A percentile compares a stretch with the other conserved stretches of the same genome.
Evolutionary conservation across 2,329 filamentous ascomycete species (phyloP).

Genomic region (Dactylellina drechsleri): DNA sequence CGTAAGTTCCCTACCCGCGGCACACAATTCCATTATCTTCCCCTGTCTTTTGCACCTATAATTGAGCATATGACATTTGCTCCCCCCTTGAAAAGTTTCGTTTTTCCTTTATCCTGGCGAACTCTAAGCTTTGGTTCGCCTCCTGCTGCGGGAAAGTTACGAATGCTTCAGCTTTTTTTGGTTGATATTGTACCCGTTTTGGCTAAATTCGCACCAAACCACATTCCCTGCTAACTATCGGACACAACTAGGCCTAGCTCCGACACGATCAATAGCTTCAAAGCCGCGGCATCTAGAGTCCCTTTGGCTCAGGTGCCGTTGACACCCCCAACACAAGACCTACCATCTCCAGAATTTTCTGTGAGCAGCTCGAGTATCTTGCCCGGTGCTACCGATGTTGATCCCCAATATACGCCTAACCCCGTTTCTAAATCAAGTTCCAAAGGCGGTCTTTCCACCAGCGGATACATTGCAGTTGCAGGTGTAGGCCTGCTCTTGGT

Average conservation of each 20-base stretch:
- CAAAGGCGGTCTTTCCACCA: conserved; percentile 35
- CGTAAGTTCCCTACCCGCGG: conserved; percentile 59
- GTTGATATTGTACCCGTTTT: conserved; percentile 45
- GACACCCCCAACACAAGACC: conserved; percentile 37
- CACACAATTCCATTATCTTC: conserved; percentile 20
- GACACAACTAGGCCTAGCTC: conserved; percentile 36
- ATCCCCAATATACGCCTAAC: conserved; percentile 20
- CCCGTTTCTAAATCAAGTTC: not conserved
- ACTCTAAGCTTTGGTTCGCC: no score
- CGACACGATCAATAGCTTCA: conserved; percentile 41
- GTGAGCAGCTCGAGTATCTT: conserved; percentile 5
- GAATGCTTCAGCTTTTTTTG: conserved; percentile 31
- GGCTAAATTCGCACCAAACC: conserved; percentile 36
- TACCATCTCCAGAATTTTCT: conserved; percentile 47
- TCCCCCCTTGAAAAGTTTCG: conserved; percentile 12
- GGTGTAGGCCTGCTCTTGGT: conserved; percentile 42
- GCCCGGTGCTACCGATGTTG: conserved; percentile 10
- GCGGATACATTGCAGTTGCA: conserved; percentile 50
- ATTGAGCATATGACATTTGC: conserved; percentile 17
- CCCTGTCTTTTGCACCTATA: conserved; percentile 4
- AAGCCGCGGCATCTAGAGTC: conserved; percentile 39
- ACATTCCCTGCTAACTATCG: conserved; percentile 36
- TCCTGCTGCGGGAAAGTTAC: no score
- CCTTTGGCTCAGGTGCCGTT: conserved; percentile 41
- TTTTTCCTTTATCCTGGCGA: conserved; percentile 10